phyloP scores from a whole-genome alignment of 2,329 filamentous ascomycete species.

The Microsporum canis region DNA sequence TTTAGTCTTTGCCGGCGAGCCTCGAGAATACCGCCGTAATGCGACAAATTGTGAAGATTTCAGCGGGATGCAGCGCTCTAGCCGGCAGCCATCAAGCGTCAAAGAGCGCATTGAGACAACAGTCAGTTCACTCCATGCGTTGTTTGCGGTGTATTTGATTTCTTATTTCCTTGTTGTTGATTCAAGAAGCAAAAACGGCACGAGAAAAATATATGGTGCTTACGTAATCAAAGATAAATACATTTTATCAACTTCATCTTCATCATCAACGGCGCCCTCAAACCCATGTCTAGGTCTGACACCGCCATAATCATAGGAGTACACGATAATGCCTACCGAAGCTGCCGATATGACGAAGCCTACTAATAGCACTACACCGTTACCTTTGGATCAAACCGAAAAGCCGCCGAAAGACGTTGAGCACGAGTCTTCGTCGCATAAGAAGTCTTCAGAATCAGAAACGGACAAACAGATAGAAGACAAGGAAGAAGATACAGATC shows the following conservation, averaged over 20 bases:
- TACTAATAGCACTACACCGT: not conserved
- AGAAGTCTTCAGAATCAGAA: slow-evolving; percentile 7
- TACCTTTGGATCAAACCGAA: not conserved
- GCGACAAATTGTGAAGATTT: not conserved
- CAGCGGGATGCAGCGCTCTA: not conserved
- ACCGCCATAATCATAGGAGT: not conserved
- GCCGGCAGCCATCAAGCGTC: slow-evolving; percentile 1
- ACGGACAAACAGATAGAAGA: not conserved
- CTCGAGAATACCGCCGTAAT: not conserved
- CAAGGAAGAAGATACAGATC: slow-evolving; percentile 10
- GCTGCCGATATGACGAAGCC: not conserved
- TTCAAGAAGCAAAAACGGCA: not conserved
- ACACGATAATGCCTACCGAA: not conserved
- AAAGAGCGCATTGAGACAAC: slow-evolving; percentile 5
- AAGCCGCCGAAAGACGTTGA: not conserved
- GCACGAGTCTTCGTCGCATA: not conserved
- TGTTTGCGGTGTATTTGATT: not conserved
- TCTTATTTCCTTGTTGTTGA: not conserved
- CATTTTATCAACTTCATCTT: not conserved
- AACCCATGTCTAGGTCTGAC: not conserved
- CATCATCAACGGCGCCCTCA: not conserved
- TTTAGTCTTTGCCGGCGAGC: not conserved
- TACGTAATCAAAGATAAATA: not conserved
- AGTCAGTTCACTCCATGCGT: not conserved
- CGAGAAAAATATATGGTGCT: not conserved